These are phyloP conservation scores for Leishmania amazonensis DNA, from an alignment of 208 protist species.

Conservation along the genomic window DNA sequence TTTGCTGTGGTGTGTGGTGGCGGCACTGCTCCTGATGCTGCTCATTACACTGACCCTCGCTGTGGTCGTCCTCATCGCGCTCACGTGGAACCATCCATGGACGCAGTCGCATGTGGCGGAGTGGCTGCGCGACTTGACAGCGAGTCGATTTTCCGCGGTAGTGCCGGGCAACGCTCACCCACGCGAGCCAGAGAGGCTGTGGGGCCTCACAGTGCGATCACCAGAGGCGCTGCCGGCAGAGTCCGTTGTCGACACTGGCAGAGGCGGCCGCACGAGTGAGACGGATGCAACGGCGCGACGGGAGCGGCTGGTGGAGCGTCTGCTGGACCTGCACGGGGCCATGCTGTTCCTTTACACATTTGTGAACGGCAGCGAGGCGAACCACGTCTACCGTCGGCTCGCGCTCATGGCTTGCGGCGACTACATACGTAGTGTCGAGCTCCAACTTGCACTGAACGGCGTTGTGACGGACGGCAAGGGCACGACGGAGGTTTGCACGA, in stretches of 20 bases:
- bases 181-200: slow-evolving; percentile 22
- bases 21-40: slow-evolving; percentile 8
- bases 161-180: slow-evolving; percentile 17
- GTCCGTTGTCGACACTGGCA: not conserved
- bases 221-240: slow-evolving; percentile 1
- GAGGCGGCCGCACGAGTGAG: not conserved
- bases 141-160: not conserved
- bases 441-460: slow-evolving; percentile 21
- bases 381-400: slow-evolving; percentile 51
- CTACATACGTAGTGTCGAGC: slow-evolving; percentile 11
- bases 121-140: slow-evolving; percentile 2
- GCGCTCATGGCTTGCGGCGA: slow-evolving; percentile 16
- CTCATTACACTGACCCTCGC: slow-evolving; percentile 6
- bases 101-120: slow-evolving; percentile 11
- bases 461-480: slow-evolving; percentile 24
- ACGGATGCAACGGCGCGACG: not conserved
- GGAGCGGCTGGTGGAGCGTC: not conserved
- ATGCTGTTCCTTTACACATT: slow-evolving; percentile 96
- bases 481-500: slow-evolving; percentile 22
- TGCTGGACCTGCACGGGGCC: slow-evolving; percentile 26
- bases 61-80: slow-evolving; percentile 1
- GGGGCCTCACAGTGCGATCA: not conserved
- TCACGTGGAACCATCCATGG: slow-evolving; percentile 21
- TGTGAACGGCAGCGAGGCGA: slow-evolving; percentile 94
- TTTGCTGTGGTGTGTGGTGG: not conserved